These are phyloP conservation scores for Alliaria petiolata DNA, from an alignment of 345 rosid species.

Conservation along the genomic window DNA sequence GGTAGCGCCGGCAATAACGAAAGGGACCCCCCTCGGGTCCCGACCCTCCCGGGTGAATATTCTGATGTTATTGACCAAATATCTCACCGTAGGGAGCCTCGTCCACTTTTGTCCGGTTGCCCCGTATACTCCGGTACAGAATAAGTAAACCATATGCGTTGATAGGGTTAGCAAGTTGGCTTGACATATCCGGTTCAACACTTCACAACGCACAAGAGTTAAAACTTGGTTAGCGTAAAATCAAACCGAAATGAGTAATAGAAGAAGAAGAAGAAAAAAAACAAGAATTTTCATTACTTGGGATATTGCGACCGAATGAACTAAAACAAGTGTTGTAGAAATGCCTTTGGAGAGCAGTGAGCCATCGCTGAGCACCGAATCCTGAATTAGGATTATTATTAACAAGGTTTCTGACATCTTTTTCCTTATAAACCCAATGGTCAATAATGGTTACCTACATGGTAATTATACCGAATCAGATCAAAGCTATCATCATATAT, in stretches of 20 bases:
- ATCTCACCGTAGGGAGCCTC: background rate
- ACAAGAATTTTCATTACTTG: background rate
- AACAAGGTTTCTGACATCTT: constrained; percentile 16
- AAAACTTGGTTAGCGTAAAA: background rate
- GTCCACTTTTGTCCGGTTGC: constrained; percentile 38
- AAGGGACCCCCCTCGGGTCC: constrained; percentile 1
- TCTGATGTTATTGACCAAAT: background rate
- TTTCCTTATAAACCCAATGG: constrained; percentile 48
- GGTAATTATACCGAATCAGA: background rate
- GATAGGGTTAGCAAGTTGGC: constrained; percentile 48
- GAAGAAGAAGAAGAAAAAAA: background rate
- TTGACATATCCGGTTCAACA: constrained; percentile 24
- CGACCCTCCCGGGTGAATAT: background rate
- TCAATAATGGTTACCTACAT: constrained; percentile 59
- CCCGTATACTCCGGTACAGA: constrained; percentile 48
- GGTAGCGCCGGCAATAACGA: constrained; percentile 39
- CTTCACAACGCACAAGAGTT: constrained; percentile 24
- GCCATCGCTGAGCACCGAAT: constrained; percentile 56
- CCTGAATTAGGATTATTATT: constrained; percentile 17
- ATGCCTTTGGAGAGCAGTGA: constrained; percentile 41
- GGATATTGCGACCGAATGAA: background rate
- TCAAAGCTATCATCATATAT: background rate
- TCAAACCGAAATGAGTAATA: background rate
- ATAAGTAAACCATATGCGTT: constrained; percentile 36
- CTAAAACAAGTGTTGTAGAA: constrained; percentile 13